Evolutionary conservation across 2,329 filamentous ascomycete genomes (phyloP).

Genomic region (Hypoxylon sp.): DNA sequence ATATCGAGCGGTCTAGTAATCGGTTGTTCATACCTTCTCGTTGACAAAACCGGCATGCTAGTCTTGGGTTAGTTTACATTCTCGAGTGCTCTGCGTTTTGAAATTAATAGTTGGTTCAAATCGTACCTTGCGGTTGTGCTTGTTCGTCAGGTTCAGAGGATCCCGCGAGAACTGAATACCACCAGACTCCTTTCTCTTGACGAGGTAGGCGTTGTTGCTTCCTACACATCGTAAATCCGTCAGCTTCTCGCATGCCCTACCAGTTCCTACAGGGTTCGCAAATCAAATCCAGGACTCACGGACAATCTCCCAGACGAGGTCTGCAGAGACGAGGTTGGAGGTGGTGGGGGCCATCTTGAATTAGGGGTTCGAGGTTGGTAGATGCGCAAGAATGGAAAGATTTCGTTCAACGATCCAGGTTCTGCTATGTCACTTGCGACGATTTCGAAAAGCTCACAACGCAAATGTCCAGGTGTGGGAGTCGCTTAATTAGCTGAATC

Average conservation of each 20-base stretch:
- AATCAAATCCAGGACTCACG: slow-evolving; percentile 72
- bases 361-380: slow-evolving; percentile 42
- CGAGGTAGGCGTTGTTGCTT: slow-evolving; percentile 88
- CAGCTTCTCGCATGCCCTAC: slow-evolving; percentile 29
- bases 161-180: slow-evolving; percentile 93
- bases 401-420: slow-evolving; percentile 23
- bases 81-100: slow-evolving; percentile 59
- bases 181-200: slow-evolving; percentile 85
- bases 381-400: slow-evolving; percentile 26
- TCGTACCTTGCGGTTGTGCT: slow-evolving; percentile 87
- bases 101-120: slow-evolving; percentile 1
- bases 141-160: slow-evolving; percentile 92
- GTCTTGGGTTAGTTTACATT: slow-evolving; percentile 53
- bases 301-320: slow-evolving; percentile 95
- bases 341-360: slow-evolving; percentile 66
- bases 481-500: slow-evolving; percentile 52
- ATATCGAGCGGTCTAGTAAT: slow-evolving; percentile 17
- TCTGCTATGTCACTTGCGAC: slow-evolving; percentile 36
- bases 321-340: slow-evolving; percentile 82
- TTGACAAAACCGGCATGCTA: slow-evolving; percentile 94
- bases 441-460: slow-evolving; percentile 44
- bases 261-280: background rate
- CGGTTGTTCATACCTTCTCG: slow-evolving; percentile 76
- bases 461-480: slow-evolving; percentile 47
- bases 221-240: slow-evolving; percentile 64